These are phyloP conservation scores for Zoysia japonica DNA, from an alignment of 176 grass and related monocot species.

Conservation along the genomic window DNA sequence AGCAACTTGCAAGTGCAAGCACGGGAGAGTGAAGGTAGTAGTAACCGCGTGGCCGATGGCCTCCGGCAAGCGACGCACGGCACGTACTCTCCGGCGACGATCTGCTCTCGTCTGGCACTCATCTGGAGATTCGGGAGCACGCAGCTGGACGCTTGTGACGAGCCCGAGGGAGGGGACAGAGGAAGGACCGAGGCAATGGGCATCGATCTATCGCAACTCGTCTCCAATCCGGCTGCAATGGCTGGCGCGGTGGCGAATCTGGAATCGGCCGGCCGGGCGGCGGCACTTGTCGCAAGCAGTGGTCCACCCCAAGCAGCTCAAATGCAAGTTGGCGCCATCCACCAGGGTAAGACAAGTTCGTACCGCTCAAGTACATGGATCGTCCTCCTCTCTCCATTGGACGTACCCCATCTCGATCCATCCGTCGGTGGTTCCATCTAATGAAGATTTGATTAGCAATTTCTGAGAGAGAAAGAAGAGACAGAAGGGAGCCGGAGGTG, in stretches of 20 bases:
- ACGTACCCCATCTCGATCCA: background rate
- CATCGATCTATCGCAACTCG: background rate
- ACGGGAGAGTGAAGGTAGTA: background rate
- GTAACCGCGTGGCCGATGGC: background rate
- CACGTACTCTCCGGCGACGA: background rate
- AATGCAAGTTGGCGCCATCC: too few relatives aligned
- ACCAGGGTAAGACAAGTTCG: background rate
- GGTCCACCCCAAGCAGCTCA: background rate
- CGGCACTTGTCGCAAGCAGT: background rate
- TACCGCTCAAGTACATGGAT: background rate
- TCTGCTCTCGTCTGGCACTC: background rate
- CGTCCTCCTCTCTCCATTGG: background rate
- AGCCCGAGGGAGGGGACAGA: too few relatives aligned
- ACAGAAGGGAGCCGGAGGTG: too few relatives aligned
- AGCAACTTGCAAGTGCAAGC: background rate
- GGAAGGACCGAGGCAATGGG: too few relatives aligned
- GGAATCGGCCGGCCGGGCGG: background rate
- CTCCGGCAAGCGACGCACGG: background rate
- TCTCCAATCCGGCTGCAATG: background rate
- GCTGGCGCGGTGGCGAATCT: background rate
- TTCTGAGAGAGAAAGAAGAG: too few relatives aligned
- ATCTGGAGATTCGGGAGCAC: background rate
- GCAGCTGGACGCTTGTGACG: background rate
- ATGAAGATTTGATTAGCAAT: too few relatives aligned
- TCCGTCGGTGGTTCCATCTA: background rate